phyloP scores from a whole-genome alignment of 768 basidiomycete species.

The Phanerodontia chrysosporium region DNA sequence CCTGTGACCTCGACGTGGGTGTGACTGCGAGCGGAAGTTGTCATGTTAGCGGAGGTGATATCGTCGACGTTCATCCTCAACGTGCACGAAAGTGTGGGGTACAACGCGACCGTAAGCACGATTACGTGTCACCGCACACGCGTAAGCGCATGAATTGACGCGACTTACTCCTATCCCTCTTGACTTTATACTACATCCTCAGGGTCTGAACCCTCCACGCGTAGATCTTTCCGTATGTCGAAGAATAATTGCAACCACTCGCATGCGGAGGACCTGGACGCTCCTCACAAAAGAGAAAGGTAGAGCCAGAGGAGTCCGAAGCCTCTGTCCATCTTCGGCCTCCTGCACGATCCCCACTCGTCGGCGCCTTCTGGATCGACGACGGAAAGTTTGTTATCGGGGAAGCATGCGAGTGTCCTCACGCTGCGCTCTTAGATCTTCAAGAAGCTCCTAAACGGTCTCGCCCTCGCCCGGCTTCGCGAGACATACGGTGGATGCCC shows the following conservation, averaged over 20 bases:
- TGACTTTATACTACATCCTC: not conserved
- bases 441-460: not conserved
- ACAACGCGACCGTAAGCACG: no score
- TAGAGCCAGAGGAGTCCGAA: not conserved
- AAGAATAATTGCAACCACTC: not conserved
- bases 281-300: not conserved
- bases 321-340: not conserved
- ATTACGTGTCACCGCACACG: no score
- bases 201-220: not conserved
- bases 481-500: not conserved
- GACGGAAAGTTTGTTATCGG: conserved; percentile 1
- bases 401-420: not conserved
- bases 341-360: not conserved
- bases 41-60: not conserved
- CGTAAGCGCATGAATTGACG: no score
- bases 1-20: not conserved
- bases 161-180: no score
- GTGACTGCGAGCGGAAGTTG: not conserved
- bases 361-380: not conserved
- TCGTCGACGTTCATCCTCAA: not conserved
- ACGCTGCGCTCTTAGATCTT: not conserved
- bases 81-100: no score
- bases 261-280: not conserved
- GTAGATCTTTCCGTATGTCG: no score
- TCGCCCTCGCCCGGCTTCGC: not conserved